A percentile compares a stretch with the other conserved stretches of the same genome.
phyloP scores from a whole-genome alignment of 2,329 filamentous ascomycete genomes.

The Apiospora koreana region DNA sequence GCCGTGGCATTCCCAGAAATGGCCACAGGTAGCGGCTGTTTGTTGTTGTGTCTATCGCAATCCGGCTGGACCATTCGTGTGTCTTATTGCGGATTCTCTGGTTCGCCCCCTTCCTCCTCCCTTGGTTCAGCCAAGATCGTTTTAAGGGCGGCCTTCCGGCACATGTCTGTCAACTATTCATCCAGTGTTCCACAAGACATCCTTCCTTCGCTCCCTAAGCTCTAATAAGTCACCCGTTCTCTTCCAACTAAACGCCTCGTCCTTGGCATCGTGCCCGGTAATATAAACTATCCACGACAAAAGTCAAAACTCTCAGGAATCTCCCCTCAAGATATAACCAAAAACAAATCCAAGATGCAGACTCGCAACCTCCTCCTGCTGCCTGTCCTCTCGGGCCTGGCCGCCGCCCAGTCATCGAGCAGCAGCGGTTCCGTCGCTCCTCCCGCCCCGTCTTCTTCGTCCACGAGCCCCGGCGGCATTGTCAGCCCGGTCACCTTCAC shows the following conservation, averaged over 20 bases:
- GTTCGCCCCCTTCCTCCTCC: not conserved
- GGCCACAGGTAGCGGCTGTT: not conserved
- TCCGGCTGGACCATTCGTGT: not conserved
- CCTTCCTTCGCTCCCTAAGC: not conserved
- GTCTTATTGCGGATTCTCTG: not conserved
- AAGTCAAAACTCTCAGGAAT: too few species aligned
- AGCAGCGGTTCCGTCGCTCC: not conserved
- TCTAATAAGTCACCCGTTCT: not conserved
- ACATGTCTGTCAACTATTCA: not conserved
- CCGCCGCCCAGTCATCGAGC: not conserved
- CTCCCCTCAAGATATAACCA: too few species aligned
- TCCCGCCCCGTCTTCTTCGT: not conserved
- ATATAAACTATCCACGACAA: not conserved
- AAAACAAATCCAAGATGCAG: not conserved
- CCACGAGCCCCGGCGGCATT: not conserved
- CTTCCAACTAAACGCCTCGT: not conserved
- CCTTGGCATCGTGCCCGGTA: not conserved
- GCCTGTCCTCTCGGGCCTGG: slow-evolving; percentile 12
- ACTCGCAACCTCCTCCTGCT: not conserved
- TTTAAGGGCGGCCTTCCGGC: not conserved
- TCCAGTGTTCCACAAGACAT: not conserved
- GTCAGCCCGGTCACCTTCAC: too few species aligned
- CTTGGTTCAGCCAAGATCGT: not conserved
- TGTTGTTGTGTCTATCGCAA: not conserved
- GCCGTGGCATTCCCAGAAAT: not conserved